Base-by-base conservation (phyloP, 495 filamentous ascomycete species). In the Bombardia bombarda region DNA sequence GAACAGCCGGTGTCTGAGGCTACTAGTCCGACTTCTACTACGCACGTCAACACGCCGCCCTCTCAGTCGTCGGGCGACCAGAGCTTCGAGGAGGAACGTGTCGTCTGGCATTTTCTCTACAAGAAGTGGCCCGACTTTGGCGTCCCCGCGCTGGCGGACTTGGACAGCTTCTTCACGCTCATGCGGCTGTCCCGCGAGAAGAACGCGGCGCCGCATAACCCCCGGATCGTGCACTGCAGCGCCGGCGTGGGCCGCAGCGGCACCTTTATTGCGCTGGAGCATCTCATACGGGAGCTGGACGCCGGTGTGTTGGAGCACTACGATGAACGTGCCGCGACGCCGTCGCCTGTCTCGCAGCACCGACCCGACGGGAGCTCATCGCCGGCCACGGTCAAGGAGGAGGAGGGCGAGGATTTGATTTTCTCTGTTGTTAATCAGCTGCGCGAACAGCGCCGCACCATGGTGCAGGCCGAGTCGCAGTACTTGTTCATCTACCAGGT, bases 241-340 rank as follows among this genome's bases (percentile, higher is more conserved):
- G 92, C 92, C 18, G 92, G 92, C 28, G 93, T 99, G 9, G 92
- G 92, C 18, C 80, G 92, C 39, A 90, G 84, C 14, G 92, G 92
- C 38, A 97, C 92, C 0, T 99, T 97, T 57, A 92, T 99, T 49
- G 84, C 89, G 3, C 77, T 99, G 7, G 93, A 96, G 62, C 84
- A 90, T 55, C 75, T 99, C 35, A 74, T 95, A 32, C 72, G 78
- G 20, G 87, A 95, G 59, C 67, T 97, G 7, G 80, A 86, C 28
- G 77, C 80, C 9, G 93, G 88, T 23, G 72, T 77, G 20, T 62
- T 92, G 46, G 75, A 81, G 55, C 40, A 57, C 32, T 51, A 52
- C 40, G 56, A 65, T 30, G 24, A 56, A 46, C 40, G 42, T 12
- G 19, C 32, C 16, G 36, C 40, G 16, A 43, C 44, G 2, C 17